Evolutionary conservation across 2,329 filamentous ascomycete species (phyloP), one percentile per base, ranked within the genome.

Genomic region (Botrytis pseudocinerea): DNA sequence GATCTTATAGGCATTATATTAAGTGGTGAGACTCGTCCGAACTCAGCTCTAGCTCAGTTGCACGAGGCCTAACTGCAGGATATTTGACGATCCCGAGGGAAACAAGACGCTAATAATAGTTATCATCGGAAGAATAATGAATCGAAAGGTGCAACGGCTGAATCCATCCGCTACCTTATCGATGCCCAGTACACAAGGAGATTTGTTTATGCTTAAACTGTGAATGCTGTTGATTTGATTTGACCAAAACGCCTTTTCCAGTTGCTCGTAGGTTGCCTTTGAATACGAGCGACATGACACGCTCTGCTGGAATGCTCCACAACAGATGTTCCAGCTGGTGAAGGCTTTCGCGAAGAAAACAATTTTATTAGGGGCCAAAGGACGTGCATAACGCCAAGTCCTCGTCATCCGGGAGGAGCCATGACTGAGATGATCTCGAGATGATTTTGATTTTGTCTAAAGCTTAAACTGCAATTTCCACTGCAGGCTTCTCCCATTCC

Each of bases 61-160:
- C 65, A 68, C 42, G 12, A 63, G 25, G 25, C 38, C 60, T n/a
- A 18, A 35, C 44, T 65, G 44, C 32, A 66, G 32, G 22, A 54
- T n/a, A 51, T 57, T 57, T 57, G 65, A 42, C 38, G n/a, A 57
- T 68, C 64, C 42, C 48, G 65, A 48, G 48, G 18, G 48, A 68
- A 68, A 28, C 48, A n/a, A 68, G 35, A 68, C 25, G 16, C 65
- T 69, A 69, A 32, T 25, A 69, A 57, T 57, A 69, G 48, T 14
- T 10, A 32, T 57, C 51, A 57, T 60, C 48, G 65, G 65, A 69
- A 69, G 48, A 69, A 59, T 57, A 51, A 69, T 42, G 48, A 57
- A 59, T 57, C 48, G n/a, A 57, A 44, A 68, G n/a, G 25, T 40
- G 48, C 9, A n/a, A 57, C 51, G 48, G 65, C 65, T 69, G n/a